These are phyloP conservation scores for Xylaria intraflava DNA, from an alignment of 495 filamentous ascomycete genomes.

Conservation along the genomic window DNA sequence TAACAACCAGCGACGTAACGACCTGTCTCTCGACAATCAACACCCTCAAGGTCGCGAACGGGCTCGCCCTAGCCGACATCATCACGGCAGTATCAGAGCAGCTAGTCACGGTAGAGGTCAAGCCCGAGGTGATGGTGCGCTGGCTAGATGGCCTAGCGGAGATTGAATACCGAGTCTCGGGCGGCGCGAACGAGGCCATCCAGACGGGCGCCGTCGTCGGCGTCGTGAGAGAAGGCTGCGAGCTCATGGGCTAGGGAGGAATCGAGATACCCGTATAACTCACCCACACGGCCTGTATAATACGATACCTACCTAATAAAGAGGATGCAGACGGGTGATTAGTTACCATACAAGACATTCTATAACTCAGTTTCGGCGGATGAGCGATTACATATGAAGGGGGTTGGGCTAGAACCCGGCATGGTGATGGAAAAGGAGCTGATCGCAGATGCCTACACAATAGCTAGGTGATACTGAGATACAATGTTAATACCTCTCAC, in stretches of 20 bases:
- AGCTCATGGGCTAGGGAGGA: constrained; percentile 48
- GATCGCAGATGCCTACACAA: no score
- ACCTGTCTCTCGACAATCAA: constrained; percentile 82
- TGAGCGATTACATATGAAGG: no score
- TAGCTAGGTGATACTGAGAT: no score
- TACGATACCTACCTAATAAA: neutral
- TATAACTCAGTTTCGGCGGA: no score
- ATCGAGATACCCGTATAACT: constrained; percentile 4
- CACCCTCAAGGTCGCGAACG: constrained; percentile 73
- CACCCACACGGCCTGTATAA: neutral
- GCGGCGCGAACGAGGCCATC: constrained; percentile 79
- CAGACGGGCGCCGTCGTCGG: constrained; percentile 92
- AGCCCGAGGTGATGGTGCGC: constrained; percentile 74
- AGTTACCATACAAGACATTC: no score
- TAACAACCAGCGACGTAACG: constrained; percentile 76
- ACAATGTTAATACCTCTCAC: no score
- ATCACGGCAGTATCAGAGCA: constrained; percentile 78
- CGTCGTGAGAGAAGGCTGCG: constrained; percentile 78
- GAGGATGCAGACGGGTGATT: neutral
- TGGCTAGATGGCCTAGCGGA: constrained; percentile 92
- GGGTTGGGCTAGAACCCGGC: no score
- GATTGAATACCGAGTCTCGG: constrained; percentile 83
- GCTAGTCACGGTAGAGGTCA: constrained; percentile 74
- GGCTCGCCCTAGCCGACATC: constrained; percentile 91
- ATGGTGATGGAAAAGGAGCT: no score